phyloP scores from a whole-genome alignment of 148 eudicot genomes.

The Pharnaceum exiguum region DNA sequence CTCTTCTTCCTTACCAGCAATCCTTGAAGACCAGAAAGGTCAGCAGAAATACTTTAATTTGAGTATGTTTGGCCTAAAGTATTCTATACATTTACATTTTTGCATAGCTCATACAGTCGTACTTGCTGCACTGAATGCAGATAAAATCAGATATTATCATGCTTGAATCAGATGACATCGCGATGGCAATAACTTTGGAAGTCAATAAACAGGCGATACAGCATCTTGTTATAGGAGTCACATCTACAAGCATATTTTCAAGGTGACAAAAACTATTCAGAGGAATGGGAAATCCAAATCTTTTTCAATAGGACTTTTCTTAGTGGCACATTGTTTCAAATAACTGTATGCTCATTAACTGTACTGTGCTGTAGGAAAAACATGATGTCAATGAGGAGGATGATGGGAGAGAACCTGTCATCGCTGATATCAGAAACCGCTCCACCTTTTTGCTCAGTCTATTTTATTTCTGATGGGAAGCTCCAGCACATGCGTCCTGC shows the following conservation, averaged over 20 bases:
- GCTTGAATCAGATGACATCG: conserved; percentile 72
- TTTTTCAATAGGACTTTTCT: not conserved
- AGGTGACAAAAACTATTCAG: conserved; percentile 33
- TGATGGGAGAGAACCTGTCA: conserved; percentile 48
- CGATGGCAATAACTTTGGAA: conserved; percentile 39
- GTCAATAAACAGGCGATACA: conserved; percentile 26
- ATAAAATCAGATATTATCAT: conserved; percentile 55
- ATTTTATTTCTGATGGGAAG: conserved; percentile 69
- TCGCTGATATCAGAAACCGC: conserved; percentile 49
- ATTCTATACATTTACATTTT: too few relatives aligned
- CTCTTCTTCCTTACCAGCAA: conserved; percentile 50
- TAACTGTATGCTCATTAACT: not conserved
- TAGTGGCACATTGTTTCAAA: not conserved
- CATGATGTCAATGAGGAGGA: conserved; percentile 11
- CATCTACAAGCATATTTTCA: conserved; percentile 65
- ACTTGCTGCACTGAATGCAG: conserved; percentile 29
- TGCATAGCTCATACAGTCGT: too few relatives aligned
- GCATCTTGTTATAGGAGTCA: conserved; percentile 79
- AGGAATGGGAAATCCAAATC: not conserved
- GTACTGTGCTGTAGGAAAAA: conserved; percentile 27
- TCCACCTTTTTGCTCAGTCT: conserved; percentile 79
- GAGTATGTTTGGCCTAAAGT: too few relatives aligned
- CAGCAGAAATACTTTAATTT: not conserved
- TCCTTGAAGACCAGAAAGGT: conserved; percentile 50
- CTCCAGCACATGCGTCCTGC: conserved; percentile 67